These are phyloP conservation scores for Aspergillus cejpii DNA, from an alignment of 2,329 filamentous ascomycete species.

Conservation along the genomic window DNA sequence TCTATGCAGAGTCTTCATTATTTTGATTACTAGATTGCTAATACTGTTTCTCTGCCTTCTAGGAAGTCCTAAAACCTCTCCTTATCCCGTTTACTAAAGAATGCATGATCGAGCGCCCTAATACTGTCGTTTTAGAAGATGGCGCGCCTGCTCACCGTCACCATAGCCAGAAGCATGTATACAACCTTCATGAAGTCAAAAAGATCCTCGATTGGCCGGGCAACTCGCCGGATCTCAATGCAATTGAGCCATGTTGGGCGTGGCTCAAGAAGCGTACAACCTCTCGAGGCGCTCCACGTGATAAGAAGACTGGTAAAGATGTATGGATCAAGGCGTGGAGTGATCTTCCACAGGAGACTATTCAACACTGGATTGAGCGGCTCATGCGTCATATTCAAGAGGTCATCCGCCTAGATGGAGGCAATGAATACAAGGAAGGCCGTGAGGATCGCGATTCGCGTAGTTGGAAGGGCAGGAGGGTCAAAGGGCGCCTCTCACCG, in stretches of 20 bases:
- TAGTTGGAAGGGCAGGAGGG: too few species aligned
- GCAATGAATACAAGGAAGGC: neutral
- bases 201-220: neutral
- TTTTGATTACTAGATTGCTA: too few species aligned
- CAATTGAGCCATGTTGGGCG: constrained; percentile 3
- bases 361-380: constrained; percentile 14
- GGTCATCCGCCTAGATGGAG: constrained; percentile 2
- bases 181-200: neutral
- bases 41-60: too few species aligned
- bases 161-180: neutral
- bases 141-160: too few species aligned
- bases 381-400: constrained; percentile 12
- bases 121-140: too few species aligned
- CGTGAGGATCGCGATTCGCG: too few species aligned
- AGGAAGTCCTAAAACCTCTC: too few species aligned
- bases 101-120: too few species aligned
- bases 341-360: constrained; percentile 8
- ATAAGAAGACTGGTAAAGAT: neutral
- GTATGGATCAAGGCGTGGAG: constrained; percentile 7
- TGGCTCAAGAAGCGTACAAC: constrained; percentile 11
- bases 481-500: too few species aligned
- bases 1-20: too few species aligned
- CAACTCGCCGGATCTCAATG: constrained; percentile 12
- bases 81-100: too few species aligned
- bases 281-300: constrained; percentile 1